Conservation (phyloP, 2,329 filamentous ascomycete species). For the Blumeriella jaapii region DNA sequence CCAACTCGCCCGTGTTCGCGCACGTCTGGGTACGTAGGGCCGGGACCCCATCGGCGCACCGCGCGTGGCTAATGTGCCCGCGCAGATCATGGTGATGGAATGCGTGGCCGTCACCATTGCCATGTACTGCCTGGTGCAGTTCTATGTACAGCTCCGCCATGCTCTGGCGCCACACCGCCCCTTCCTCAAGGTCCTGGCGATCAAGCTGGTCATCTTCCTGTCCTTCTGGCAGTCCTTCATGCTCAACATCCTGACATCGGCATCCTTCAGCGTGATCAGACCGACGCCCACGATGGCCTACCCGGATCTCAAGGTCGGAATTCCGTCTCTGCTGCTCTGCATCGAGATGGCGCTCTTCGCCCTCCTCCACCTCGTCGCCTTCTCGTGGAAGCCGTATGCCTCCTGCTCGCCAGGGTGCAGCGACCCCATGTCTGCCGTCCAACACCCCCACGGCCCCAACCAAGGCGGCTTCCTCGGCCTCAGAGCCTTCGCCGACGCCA, state of each 20-base stretch:
- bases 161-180: constrained; percentile 59
- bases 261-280: constrained; percentile 32
- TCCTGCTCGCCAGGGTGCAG: constrained; percentile 32
- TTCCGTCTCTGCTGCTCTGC: constrained; percentile 67
- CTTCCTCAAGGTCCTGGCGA: constrained; percentile 71
- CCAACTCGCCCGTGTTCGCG: constrained; percentile 65
- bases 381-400: constrained; percentile 62
- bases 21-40: constrained; percentile 62
- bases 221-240: constrained; percentile 72
- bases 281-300: constrained; percentile 42
- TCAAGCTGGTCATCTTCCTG: constrained; percentile 86
- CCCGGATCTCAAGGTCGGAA: constrained; percentile 69
- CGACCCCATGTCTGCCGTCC: constrained; percentile 30
- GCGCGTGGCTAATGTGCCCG: no score
- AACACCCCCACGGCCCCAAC: constrained; percentile 38
- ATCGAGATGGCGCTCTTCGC: constrained; percentile 78
- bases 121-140: constrained; percentile 83
- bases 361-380: constrained; percentile 71
- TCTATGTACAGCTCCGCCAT: constrained; percentile 65
- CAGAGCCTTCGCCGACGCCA: constrained; percentile 55
- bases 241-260: constrained; percentile 47
- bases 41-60: constrained; percentile 1
- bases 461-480: constrained; percentile 53
- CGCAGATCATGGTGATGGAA: constrained; percentile 56
- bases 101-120: constrained; percentile 63